Evolutionary conservation across 2,329 filamentous ascomycete species (phyloP).

Genomic region (Teratosphaeria viscida): DNA sequence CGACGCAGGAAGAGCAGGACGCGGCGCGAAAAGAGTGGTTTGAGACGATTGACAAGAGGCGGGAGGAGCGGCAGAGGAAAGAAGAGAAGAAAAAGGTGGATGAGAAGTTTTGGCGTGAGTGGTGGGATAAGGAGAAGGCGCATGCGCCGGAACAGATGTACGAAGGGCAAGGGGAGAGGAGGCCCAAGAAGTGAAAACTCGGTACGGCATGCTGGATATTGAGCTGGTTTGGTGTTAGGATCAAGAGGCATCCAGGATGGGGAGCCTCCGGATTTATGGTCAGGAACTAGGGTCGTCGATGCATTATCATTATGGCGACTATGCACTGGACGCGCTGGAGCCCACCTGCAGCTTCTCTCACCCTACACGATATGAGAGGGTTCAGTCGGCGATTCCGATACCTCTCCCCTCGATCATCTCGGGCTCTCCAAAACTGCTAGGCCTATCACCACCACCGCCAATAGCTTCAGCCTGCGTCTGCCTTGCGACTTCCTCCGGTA

Average conservation of each 20-base stretch:
- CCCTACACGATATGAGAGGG: neutral
- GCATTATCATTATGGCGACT: neutral
- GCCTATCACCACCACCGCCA: neutral
- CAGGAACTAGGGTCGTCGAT: neutral
- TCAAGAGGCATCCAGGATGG: neutral
- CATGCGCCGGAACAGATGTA: slow-evolving; percentile 11
- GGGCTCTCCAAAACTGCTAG: slow-evolving; percentile 8
- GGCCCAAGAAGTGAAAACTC: neutral
- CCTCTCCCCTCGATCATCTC: slow-evolving; percentile 19
- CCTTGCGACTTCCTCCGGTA: slow-evolving; percentile 13
- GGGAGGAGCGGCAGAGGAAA: slow-evolving; percentile 52
- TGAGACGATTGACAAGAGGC: slow-evolving; percentile 59
- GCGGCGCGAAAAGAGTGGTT: slow-evolving; percentile 92
- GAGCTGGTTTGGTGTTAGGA: neutral
- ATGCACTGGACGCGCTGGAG: neutral
- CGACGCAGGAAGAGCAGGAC: slow-evolving; percentile 76
- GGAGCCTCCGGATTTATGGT: neutral
- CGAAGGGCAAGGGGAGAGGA: neutral
- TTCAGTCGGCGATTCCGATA: neutral
- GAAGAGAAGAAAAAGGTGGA: slow-evolving; percentile 33
- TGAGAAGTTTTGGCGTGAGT: slow-evolving; percentile 40
- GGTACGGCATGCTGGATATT: neutral
- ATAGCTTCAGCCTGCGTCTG: slow-evolving; percentile 4
- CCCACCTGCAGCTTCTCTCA: neutral
- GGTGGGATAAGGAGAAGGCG: slow-evolving; percentile 35